These are phyloP conservation scores for Gonapodya sp. DNA, from an alignment of 192 early-diverging fungal species.

Conservation along the genomic window DNA sequence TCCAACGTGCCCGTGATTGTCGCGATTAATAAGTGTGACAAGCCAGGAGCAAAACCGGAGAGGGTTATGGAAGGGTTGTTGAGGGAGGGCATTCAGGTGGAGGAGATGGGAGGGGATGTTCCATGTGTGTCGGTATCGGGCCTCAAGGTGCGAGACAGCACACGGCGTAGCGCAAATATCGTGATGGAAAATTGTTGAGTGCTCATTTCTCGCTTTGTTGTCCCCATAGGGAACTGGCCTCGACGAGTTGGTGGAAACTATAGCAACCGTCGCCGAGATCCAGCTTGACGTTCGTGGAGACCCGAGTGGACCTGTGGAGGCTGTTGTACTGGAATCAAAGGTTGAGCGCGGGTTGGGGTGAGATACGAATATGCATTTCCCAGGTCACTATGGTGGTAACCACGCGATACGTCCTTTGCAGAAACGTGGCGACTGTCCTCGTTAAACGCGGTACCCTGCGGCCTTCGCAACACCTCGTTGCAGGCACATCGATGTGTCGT, in stretches of 20 bases:
- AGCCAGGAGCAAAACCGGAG: conserved; percentile 60
- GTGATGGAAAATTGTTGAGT: neutral
- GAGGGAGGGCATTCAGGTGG: conserved; percentile 69
- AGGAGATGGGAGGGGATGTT: conserved; percentile 89
- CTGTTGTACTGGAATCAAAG: conserved; percentile 78
- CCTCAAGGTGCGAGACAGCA: conserved; percentile 39
- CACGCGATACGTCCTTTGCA: too few relatives aligned
- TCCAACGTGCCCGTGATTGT: conserved; percentile 86
- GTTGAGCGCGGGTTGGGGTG: conserved; percentile 69
- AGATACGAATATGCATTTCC: too few relatives aligned
- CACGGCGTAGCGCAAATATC: neutral
- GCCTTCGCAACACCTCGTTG: conserved; percentile 68
- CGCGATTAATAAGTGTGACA: conserved; percentile 97
- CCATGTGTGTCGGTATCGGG: conserved; percentile 85
- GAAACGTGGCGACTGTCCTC: conserved; percentile 77
- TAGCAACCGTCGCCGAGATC: conserved; percentile 76
- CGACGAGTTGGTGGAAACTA: conserved; percentile 80
- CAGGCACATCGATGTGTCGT: conserved; percentile 78
- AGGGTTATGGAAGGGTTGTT: conserved; percentile 57
- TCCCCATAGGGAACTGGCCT: conserved; percentile 57
- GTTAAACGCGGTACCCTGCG: conserved; percentile 81
- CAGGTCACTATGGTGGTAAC: too few relatives aligned
- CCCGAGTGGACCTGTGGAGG: conserved; percentile 64
- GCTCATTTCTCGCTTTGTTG: neutral
- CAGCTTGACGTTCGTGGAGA: conserved; percentile 75